A percentile compares a stretch with the other conserved stretches of the same genome.
Evolutionary conservation across 2,329 filamentous ascomycete species (phyloP).

Genomic region (Aureobasidium sp.): DNA sequence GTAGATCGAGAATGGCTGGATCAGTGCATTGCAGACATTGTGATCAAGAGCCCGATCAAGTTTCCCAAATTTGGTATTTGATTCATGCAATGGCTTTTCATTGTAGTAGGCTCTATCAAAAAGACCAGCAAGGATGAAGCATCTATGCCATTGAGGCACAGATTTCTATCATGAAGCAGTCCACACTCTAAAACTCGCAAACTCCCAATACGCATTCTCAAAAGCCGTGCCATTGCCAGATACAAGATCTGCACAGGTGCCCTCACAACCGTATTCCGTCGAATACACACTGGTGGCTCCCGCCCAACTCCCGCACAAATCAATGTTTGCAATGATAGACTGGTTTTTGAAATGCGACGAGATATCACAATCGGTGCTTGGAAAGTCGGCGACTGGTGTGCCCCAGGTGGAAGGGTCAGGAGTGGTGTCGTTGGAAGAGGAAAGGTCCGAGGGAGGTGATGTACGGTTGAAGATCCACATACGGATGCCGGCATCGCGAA

Average conservation of each 20-base stretch:
- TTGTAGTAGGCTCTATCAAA: too few species aligned
- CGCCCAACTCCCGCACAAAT: slow-evolving; percentile 35
- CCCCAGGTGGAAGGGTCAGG: slow-evolving; percentile 11
- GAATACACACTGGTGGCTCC: slow-evolving; percentile 29
- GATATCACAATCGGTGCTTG: slow-evolving; percentile 45
- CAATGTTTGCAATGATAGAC: slow-evolving; percentile 34
- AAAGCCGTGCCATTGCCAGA: slow-evolving; percentile 51
- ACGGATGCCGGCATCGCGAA: slow-evolving; percentile 54
- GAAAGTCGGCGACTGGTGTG: slow-evolving; percentile 54
- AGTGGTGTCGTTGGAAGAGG: neutral
- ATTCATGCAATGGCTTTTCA: too few species aligned
- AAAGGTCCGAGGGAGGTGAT: slow-evolving; percentile 38
- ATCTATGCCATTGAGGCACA: too few species aligned
- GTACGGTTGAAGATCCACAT: slow-evolving; percentile 32
- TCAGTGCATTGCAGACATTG: too few species aligned
- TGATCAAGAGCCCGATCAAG: too few species aligned
- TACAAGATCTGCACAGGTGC: slow-evolving; percentile 52
- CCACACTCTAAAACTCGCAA: slow-evolving; percentile 18
- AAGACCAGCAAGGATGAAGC: too few species aligned
- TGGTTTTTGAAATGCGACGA: slow-evolving; percentile 33
- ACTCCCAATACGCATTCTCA: slow-evolving; percentile 56
- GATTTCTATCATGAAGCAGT: slow-evolving; percentile 4
- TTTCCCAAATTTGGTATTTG: too few species aligned
- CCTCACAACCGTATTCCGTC: slow-evolving; percentile 37
- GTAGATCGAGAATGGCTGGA: too few species aligned